A percentile compares a stretch with the other conserved stretches of the same genome.
phyloP scores from a whole-genome alignment of 2,329 filamentous ascomycete genomes.

The Pestalotiopsis sp. region DNA sequence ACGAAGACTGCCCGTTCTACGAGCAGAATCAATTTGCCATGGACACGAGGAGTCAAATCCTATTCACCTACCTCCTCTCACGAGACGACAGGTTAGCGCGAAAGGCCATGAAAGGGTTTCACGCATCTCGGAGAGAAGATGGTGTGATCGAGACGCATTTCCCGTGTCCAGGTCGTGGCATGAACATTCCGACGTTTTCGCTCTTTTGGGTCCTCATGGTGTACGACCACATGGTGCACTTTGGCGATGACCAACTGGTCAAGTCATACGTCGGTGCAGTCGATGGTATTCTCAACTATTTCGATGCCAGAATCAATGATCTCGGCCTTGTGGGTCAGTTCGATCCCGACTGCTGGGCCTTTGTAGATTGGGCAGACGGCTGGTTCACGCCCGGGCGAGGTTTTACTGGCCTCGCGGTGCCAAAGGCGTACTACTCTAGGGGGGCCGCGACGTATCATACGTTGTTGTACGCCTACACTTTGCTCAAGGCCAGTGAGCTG shows the following conservation, averaged over 20 bases:
- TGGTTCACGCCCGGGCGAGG: constrained; percentile 24
- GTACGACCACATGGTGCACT: constrained; percentile 32
- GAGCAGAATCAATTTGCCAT: constrained; percentile 36
- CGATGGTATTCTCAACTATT: constrained; percentile 16
- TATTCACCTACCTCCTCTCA: constrained; percentile 36
- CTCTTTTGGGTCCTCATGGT: constrained; percentile 35
- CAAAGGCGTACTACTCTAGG: constrained; percentile 16
- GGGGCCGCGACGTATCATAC: constrained; percentile 20
- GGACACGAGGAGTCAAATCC: constrained; percentile 25
- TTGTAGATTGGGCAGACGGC: constrained; percentile 35
- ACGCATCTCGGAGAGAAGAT: constrained; percentile 26
- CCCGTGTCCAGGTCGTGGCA: constrained; percentile 23
- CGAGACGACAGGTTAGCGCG: constrained; percentile 34
- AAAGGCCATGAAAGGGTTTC: constrained; percentile 35
- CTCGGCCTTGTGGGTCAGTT: constrained; percentile 22
- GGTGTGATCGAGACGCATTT: constrained; percentile 34
- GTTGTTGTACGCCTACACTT: constrained; percentile 16
- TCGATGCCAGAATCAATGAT: constrained; percentile 13
- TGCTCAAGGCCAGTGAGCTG: constrained; percentile 16
- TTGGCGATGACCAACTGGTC: constrained; percentile 26
- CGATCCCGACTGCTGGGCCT: constrained; percentile 31
- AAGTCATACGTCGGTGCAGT: constrained; percentile 11
- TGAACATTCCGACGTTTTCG: constrained; percentile 34
- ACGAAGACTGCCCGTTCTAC: constrained; percentile 38
- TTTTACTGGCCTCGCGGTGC: constrained; percentile 11